Base-by-base conservation (phyloP, 78 protist genomes). In the Tieghemostelium lacteum region DNA sequence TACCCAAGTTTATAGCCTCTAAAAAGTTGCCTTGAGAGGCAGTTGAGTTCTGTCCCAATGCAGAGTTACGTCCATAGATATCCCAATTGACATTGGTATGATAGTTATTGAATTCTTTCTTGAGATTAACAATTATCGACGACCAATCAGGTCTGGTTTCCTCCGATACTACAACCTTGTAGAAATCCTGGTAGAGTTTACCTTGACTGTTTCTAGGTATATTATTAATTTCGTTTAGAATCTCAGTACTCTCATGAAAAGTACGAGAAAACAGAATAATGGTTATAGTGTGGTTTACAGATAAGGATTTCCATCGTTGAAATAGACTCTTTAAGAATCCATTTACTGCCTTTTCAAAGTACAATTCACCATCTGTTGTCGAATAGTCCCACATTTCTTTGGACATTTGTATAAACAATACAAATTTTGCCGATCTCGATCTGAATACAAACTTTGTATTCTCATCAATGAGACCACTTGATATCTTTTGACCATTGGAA, bases 321-420 rank as follows among this genome's bases (percentile, higher is more conserved):
- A 93, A 93, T 54, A 95, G 54, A 26, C 61, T 85, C 26, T 70
- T 62, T 8, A 95, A 36, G 52, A 95, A 94, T 0, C 96, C 89
- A n/a, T 95, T 85, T 24, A 76, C 86, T 10, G 89, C 94, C 58
- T 73, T 91, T 26, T 91, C 95, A 50, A 92, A 92, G 55, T 94
- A 93, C 24, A 93, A 61, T 1, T 95, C 95, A 0, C 97, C 97
- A 33, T 91, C 85, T 31, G 55, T 34, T 31, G 55, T 34, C 16
- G 64, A 40, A 50, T 73, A 95, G n/a, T 92, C 94, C 95, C 97
- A 95, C 97, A 95, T 94, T 33, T 95, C 97, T 31, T 76, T 60
- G 17, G 83, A 54, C 88, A 95, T 64, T 31, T 95, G 97, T 8
- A 95, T 73, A 63, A 92, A 36, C 40, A 89, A 14, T 14, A 95